Evolutionary conservation across 2,329 filamentous ascomycete genomes (phyloP).

Genomic region (Cercospora sojina): DNA sequence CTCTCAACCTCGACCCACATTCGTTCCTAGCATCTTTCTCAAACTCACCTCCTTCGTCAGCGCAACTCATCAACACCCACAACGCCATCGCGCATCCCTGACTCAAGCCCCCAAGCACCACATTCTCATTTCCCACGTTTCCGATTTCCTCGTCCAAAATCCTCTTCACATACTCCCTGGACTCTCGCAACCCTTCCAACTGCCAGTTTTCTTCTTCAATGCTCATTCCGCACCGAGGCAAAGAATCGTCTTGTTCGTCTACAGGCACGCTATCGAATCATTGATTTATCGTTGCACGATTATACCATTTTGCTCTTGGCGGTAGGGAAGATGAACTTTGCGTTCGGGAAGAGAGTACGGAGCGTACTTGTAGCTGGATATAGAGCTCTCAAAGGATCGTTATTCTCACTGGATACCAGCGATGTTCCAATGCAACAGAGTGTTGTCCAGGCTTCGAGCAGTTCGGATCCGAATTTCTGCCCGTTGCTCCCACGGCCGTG

Average conservation of each 20-base stretch:
- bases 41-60: no score
- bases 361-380: slow-evolving; percentile 32
- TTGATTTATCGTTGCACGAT: slow-evolving; percentile 48
- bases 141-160: slow-evolving; percentile 12
- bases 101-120: slow-evolving; percentile 55
- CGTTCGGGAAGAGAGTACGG: slow-evolving; percentile 39
- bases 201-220: slow-evolving; percentile 46
- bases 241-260: neutral
- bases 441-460: slow-evolving; percentile 36
- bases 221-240: slow-evolving; percentile 27
- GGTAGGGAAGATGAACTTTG: slow-evolving; percentile 55
- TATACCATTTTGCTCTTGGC: slow-evolving; percentile 48
- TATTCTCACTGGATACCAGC: no score
- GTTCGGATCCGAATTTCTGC: slow-evolving; percentile 40
- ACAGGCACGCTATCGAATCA: slow-evolving; percentile 53
- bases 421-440: neutral
- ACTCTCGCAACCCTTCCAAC: slow-evolving; percentile 48
- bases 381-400: neutral
- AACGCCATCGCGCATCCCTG: slow-evolving; percentile 50
- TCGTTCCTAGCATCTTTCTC: no score
- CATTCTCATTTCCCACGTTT: slow-evolving; percentile 37
- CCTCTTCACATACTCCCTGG: slow-evolving; percentile 32
- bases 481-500: slow-evolving; percentile 18
- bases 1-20: no score
- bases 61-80: no score